Evolutionary conservation across 768 basidiomycete species (phyloP), one percentile per base, ranked within the genome.

Genomic region (Pleurotus ostreatus): DNA sequence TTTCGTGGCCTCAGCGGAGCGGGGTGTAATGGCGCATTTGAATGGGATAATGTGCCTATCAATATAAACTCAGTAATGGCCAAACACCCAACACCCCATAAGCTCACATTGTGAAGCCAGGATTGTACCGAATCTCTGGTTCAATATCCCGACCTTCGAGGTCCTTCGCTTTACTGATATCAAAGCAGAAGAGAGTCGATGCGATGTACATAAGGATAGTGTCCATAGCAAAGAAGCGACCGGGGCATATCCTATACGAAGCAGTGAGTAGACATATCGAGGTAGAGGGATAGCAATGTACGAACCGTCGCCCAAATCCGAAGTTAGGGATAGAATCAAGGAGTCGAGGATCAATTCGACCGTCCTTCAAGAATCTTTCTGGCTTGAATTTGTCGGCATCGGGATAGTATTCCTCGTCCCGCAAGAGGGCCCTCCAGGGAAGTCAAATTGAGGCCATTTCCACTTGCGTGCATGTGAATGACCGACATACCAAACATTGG

Each of bases 321-420:
- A 66, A 68, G 2, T 56, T 60, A 0, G 55, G 53, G 8, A 30
- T 30, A 3, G 55, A 57, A 38, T 59, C 46, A 40, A 18, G n/a
- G 2, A 67, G 55, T 5, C 45, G 53, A 2, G 55, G 56, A 26
- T 68, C 56, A n/a, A 63, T 47, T 25, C 59, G 55, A 6, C 65
- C 66, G 41, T 66, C 61, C 18, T 58, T 53, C 11, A 73, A 56
- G 52, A 71, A 77, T 18, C 77, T 65, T 39, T 75, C 73, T 7
- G 75, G 75, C 0, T 59, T 60, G 59, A 78, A 78, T 7, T 62
- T 49, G 11, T 66, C 61, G 16, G 75, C 72, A n/a, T 71, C 61
- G 1, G 70, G 69, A 49, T 76, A 78, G 5, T 60, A 56, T 30
- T 56, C 54, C 49, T 67, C 63, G 20, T 76, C 68, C 41, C 71